Conservation (phyloP, 1,139 yeast genomes). For the Suhomyces yuchorum region DNA sequence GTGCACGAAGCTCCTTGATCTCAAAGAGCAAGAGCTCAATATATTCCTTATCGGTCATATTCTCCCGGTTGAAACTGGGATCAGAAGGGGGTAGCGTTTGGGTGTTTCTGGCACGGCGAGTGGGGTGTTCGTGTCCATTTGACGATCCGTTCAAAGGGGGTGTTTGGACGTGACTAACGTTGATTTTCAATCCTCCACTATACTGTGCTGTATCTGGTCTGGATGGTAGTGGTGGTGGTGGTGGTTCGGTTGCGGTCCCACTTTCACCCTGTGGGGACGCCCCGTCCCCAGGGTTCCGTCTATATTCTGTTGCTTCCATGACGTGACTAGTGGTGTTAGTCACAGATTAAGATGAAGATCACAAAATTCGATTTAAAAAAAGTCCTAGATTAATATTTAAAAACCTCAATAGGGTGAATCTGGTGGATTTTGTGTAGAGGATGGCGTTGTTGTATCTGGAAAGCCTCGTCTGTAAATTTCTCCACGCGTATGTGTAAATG, state of each 20-base stretch:
- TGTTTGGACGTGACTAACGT: not conserved
- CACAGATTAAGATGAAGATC: not conserved
- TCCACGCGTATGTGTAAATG: constrained; percentile 1
- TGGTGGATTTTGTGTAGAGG: not conserved
- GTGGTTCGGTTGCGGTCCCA: not conserved
- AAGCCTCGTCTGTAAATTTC: not conserved
- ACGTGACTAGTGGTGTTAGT: not conserved
- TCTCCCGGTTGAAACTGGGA: constrained; percentile 37
- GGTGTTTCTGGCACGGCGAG: constrained; percentile 3
- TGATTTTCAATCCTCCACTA: not conserved
- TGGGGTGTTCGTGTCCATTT: not conserved
- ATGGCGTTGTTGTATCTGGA: not conserved
- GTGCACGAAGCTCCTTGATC: constrained; percentile 34
- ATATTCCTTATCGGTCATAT: constrained; percentile 33
- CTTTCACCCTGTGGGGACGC: not conserved
- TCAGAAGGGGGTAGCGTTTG: constrained; percentile 35
- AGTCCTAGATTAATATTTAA: not conserved
- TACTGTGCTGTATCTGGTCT: not conserved
- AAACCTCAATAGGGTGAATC: not conserved
- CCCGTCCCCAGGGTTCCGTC: not conserved
- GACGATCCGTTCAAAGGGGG: not conserved
- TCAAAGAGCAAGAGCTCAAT: constrained; percentile 43
- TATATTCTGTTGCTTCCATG: not conserved
- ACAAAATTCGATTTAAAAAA: not conserved
- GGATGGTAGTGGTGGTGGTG: not conserved